Evolutionary conservation across 2,329 filamentous ascomycete genomes (phyloP).

Genomic region (Aspergillus candidus): DNA sequence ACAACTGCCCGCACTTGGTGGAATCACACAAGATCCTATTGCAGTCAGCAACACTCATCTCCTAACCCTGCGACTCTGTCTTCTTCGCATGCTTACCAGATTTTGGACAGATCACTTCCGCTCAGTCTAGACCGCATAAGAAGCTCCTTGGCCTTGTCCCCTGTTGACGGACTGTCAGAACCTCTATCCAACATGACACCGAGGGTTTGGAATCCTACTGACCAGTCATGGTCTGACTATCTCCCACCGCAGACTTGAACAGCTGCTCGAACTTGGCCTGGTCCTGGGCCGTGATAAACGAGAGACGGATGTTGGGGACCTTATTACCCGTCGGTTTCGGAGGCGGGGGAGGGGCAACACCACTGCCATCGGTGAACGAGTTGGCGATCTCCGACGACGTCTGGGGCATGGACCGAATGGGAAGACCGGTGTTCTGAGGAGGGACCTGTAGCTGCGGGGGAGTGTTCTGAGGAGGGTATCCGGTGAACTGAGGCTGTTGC

Average conservation of each 20-base stretch:
- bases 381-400: constrained; percentile 60
- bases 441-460: constrained; percentile 36
- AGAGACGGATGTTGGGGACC: constrained; percentile 89
- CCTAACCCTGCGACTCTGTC: constrained; percentile 4
- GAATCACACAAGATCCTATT: constrained; percentile 84
- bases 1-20: constrained; percentile 88
- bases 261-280: constrained; percentile 96
- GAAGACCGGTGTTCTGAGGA: constrained; percentile 37
- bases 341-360: constrained; percentile 55
- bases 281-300: constrained; percentile 91
- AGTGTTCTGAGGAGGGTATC: constrained; percentile 45
- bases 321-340: constrained; percentile 56
- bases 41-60: constrained; percentile 3
- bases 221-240: constrained; percentile 77
- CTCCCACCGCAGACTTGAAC: constrained; percentile 90
- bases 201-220: constrained; percentile 8
- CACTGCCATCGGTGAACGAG: constrained; percentile 49
- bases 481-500: constrained; percentile 57
- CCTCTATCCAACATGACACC: neutral
- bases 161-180: constrained; percentile 22
- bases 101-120: constrained; percentile 81
- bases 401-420: constrained; percentile 51
- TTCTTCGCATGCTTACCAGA: constrained; percentile 59
- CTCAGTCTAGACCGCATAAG: constrained; percentile 81
- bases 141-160: constrained; percentile 84